Evolutionary conservation across 2,329 filamentous ascomycete species (phyloP).

Genomic region (Lachnellula occidentalis): DNA sequence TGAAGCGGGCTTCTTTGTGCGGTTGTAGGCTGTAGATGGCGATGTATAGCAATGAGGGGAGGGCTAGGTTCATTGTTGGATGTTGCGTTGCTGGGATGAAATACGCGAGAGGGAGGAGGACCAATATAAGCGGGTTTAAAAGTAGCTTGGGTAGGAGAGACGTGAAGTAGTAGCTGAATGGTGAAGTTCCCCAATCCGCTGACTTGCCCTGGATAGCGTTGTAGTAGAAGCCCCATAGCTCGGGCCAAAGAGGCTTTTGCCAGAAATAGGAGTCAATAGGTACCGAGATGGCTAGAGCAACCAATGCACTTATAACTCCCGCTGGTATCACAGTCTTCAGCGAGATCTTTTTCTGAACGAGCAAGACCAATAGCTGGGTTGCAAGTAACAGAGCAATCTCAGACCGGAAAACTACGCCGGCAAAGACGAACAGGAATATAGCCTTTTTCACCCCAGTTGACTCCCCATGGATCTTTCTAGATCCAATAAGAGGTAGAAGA

Average conservation of each 20-base stretch:
- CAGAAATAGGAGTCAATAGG: conserved; percentile 89
- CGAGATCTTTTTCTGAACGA: conserved; percentile 49
- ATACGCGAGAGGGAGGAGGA: conserved; percentile 51
- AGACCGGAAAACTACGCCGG: conserved; percentile 81
- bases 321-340: conserved; percentile 57
- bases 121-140: conserved; percentile 65
- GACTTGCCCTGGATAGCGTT: conserved; percentile 83
- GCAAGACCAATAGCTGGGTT: conserved; percentile 59
- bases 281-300: conserved; percentile 65
- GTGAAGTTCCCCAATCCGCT: conserved; percentile 80
- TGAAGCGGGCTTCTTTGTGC: conserved; percentile 94
- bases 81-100: conserved; percentile 39
- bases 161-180: conserved; percentile 81
- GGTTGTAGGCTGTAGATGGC: conserved; percentile 80
- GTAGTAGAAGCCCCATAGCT: conserved; percentile 83
- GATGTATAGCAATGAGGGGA: conserved; percentile 68
- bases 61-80: conserved; percentile 44
- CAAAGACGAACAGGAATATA: conserved; percentile 70
- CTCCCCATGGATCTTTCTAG: conserved; percentile 29
- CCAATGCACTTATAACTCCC: conserved; percentile 57
- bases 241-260: conserved; percentile 84
- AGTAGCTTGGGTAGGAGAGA: conserved; percentile 78
- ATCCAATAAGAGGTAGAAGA: conserved; percentile 39
- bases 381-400: conserved; percentile 79
- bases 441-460: conserved; percentile 53